Evolutionary conservation across 306 rosid species (phyloP).

Genomic region (Gynostemma pentaphyllum): DNA sequence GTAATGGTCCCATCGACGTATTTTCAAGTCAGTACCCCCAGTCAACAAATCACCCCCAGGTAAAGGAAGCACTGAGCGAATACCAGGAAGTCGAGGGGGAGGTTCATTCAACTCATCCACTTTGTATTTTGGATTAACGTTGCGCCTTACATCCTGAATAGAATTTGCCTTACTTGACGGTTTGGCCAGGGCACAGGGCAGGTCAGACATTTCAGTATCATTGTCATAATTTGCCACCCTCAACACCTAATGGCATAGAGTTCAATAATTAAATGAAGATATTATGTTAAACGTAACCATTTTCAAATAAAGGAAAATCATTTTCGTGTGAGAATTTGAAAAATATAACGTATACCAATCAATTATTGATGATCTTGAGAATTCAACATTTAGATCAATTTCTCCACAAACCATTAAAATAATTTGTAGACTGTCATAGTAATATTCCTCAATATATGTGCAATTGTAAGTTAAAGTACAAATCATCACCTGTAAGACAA

Average conservation of each 20-base stretch:
- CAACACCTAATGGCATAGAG: slow-evolving; percentile 43
- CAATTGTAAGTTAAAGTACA: background rate
- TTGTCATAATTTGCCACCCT: slow-evolving; percentile 60
- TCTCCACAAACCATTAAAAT: background rate
- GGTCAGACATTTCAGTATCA: slow-evolving; percentile 68
- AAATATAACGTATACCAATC: background rate
- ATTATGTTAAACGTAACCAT: background rate
- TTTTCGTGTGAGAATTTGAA: no score
- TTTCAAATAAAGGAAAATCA: background rate
- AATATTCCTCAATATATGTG: background rate
- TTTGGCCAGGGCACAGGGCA: slow-evolving; percentile 87
- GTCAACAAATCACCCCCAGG: slow-evolving; percentile 94
- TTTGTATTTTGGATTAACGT: slow-evolving; percentile 71
- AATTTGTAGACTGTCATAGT: no score
- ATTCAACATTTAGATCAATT: background rate
- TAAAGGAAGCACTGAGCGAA: slow-evolving; percentile 84
- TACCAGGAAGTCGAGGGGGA: slow-evolving; percentile 74
- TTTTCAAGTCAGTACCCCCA: slow-evolving; percentile 91
- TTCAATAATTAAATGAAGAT: slow-evolving; percentile 7
- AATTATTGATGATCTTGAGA: background rate
- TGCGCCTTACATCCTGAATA: slow-evolving; percentile 54
- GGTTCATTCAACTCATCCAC: slow-evolving; percentile 85
- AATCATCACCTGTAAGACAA: background rate
- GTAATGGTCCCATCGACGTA: slow-evolving; percentile 89
- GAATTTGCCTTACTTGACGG: slow-evolving; percentile 48